Base-by-base conservation (phyloP, 768 basidiomycete species). In the Tephrocybe sp. region DNA sequence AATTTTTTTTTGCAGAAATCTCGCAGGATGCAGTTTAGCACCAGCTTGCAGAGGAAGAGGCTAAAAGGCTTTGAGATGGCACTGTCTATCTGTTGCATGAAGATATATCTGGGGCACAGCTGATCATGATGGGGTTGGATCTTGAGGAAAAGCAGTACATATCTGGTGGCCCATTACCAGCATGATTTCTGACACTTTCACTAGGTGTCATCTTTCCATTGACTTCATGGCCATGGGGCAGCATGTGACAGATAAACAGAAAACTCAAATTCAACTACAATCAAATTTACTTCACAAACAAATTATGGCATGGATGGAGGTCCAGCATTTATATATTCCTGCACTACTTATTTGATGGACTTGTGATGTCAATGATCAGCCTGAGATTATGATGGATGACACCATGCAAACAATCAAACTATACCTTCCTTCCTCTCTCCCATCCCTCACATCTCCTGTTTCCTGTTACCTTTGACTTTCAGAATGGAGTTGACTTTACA, bases 131-230 rank as follows among this genome's bases (percentile, higher is more conserved):
- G 41, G 58, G 58, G 0, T 28, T 62, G 4, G 60, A 62, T 21
- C 36, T 57, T 2, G 56, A 59, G 26, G 54, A 58, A 11, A 56
- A 57, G 45, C 58, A 59, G 58, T 59, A 30, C 5, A 23, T 18
- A 55, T 56, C 15, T 8, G 8, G 4, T n/a, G 15, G 3, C 7
- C 10, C 37, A 6, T 17, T 9, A 8, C 36, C 10, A 10, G 10
- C 25, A 23, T 12, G 20, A 4, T n/a, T 20, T 15, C 30, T 20
- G n/a, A 28, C 14, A 15, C 4, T 34, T 2, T 18, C 18, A 20
- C 4, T 15, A 36, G 48, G 28, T 25, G 36, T 17, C 15, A 32
- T n/a, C 45, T 51, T 10, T 20, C 8, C 2, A 36, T 12, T 7
- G 41, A 52, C 32, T 38, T 20, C 15, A 15, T 40, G 24, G 45